Evolutionary conservation across 371 early-diverging fungal genomes (phyloP).

Genomic region (Encephalitozoon hellem): DNA sequence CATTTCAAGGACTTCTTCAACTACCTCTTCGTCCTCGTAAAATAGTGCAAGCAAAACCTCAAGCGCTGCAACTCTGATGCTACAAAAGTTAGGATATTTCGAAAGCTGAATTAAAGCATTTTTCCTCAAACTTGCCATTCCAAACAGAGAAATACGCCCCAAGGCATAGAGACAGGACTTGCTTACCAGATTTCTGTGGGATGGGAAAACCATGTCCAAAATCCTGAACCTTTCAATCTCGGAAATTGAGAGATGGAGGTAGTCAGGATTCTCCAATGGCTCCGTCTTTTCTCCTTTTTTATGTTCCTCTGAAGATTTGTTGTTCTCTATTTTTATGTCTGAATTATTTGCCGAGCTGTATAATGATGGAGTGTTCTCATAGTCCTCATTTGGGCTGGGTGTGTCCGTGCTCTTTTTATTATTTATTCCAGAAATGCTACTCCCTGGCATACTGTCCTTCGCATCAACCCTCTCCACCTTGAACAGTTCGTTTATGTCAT

Average conservation of each 20-base stretch:
- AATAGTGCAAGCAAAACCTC: constrained; percentile 48
- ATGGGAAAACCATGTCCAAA: constrained; percentile 60
- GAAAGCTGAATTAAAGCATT: constrained; percentile 35
- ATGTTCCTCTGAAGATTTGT: not conserved
- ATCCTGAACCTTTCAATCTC: constrained; percentile 60
- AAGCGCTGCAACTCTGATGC: constrained; percentile 56
- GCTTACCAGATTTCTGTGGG: constrained; percentile 56
- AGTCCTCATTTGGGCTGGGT: not conserved
- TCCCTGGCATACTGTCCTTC: not conserved
- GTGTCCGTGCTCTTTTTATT: not conserved
- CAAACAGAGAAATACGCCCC: constrained; percentile 46
- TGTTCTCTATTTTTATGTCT: not conserved
- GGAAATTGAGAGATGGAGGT: constrained; percentile 18
- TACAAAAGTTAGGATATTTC: constrained; percentile 51
- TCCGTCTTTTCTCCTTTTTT: not conserved
- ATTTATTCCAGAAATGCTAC: too few species aligned
- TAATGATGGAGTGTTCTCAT: not conserved
- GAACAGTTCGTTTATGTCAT: not conserved
- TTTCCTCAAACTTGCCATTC: constrained; percentile 37
- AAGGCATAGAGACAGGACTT: constrained; percentile 46
- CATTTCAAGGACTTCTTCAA: not conserved
- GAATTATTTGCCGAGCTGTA: not conserved
- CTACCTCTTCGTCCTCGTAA: not conserved
- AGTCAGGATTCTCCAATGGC: not conserved
- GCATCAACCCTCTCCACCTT: not conserved